Evolutionary conservation across 495 filamentous ascomycete species (phyloP).

Genomic region (Entonaema liquescens): DNA sequence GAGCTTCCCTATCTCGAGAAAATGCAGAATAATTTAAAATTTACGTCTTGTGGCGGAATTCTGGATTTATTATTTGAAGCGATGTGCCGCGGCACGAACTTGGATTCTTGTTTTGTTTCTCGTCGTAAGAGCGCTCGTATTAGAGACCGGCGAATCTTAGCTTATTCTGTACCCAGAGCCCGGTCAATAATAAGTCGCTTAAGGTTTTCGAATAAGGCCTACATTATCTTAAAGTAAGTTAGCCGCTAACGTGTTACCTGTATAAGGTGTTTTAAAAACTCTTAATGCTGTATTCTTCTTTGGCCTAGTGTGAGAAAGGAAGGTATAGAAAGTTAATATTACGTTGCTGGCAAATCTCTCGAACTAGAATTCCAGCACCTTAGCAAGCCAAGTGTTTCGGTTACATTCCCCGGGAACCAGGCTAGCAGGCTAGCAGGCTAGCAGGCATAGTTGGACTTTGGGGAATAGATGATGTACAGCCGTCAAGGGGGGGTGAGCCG

Average conservation of each 20-base stretch:
- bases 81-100: neutral
- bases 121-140: neutral
- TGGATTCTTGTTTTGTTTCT: neutral
- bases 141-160: too few species aligned
- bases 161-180: neutral
- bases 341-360: neutral
- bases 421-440: neutral
- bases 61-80: neutral
- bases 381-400: slow-evolving; percentile 5
- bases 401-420: slow-evolving; percentile 3
- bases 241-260: neutral
- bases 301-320: neutral
- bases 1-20: neutral
- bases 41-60: neutral
- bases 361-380: neutral
- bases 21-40: neutral
- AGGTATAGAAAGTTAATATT: neutral
- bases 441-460: neutral
- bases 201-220: neutral
- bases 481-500: neutral
- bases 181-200: neutral
- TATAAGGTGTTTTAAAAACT: neutral
- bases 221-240: neutral
- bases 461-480: slow-evolving; percentile 16
- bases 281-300: neutral